A percentile compares a stretch with the other conserved stretches of the same genome.
Evolutionary conservation across 352 stramenopile genomes (phyloP).

Genomic region (Phytophthora hybrid): DNA sequence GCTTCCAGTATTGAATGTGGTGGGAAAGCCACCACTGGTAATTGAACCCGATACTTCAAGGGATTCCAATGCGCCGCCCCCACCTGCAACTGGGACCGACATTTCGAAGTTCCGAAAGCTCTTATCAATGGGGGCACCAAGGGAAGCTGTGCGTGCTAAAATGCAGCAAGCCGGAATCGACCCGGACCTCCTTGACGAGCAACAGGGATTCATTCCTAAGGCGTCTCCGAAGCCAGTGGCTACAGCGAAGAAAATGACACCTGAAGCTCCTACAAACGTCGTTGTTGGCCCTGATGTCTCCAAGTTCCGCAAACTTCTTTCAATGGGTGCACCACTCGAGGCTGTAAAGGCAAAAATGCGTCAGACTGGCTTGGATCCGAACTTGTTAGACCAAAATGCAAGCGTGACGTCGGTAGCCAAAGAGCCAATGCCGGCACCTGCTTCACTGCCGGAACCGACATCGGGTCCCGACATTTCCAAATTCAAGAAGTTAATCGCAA

Average conservation of each 20-base stretch:
- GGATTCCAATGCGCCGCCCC: constrained; percentile 8
- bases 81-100: constrained; percentile 36
- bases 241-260: constrained; percentile 1
- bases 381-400: constrained; percentile 51
- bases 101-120: constrained; percentile 94
- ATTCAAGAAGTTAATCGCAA: constrained; percentile 71
- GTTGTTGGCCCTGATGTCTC: constrained; percentile 42
- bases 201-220: constrained; percentile 48
- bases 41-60: constrained; percentile 18
- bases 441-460: constrained; percentile 4
- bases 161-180: constrained; percentile 83
- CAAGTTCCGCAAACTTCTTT: constrained; percentile 93
- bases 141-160: constrained; percentile 79
- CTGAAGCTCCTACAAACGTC: not conserved
- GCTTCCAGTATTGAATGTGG: constrained; percentile 10
- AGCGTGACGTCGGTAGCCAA: constrained; percentile 14
- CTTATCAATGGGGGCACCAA: constrained; percentile 82
- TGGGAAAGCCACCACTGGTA: constrained; percentile 20
- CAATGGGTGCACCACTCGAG: constrained; percentile 78
- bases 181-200: constrained; percentile 65
- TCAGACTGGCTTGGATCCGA: constrained; percentile 66
- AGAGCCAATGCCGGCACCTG: constrained; percentile 44
- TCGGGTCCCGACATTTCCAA: constrained; percentile 46
- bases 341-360: constrained; percentile 76
- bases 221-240: constrained; percentile 20